Evolutionary conservation across 768 basidiomycete species (phyloP).

Genomic region (Gymnopilus dilepis): DNA sequence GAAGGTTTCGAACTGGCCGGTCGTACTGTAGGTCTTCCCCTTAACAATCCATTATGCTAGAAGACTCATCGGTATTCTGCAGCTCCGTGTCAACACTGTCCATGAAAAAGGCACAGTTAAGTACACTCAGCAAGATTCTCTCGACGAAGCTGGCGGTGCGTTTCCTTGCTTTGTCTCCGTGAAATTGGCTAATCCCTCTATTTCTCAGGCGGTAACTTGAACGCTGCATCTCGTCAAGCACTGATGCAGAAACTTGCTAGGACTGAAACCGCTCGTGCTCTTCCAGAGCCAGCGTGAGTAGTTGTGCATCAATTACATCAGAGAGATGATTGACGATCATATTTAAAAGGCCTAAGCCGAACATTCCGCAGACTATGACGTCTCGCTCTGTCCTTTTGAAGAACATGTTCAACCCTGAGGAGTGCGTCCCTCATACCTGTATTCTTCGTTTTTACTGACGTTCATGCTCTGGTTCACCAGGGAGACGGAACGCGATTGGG

Average conservation of each 20-base stretch:
- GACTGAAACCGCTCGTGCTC: constrained; percentile 68
- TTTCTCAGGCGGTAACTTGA: constrained; percentile 88
- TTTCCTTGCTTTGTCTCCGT: background rate
- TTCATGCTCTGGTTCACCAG: constrained; percentile 43
- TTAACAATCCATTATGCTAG: constrained; percentile 9
- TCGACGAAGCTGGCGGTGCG: constrained; percentile 90
- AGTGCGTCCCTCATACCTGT: constrained; percentile 56
- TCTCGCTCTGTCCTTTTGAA: constrained; percentile 89
- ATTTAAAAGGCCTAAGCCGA: constrained; percentile 67
- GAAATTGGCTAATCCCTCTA: constrained; percentile 13
- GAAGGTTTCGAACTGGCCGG: constrained; percentile 98
- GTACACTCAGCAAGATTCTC: constrained; percentile 76
- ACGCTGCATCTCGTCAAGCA: constrained; percentile 96
- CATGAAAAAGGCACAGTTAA: constrained; percentile 86
- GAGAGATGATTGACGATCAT: constrained; percentile 5
- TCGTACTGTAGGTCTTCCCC: constrained; percentile 66
- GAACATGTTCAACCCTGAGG: constrained; percentile 98
- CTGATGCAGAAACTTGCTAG: constrained; percentile 99
- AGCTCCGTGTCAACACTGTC: constrained; percentile 91
- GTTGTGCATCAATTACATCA: background rate
- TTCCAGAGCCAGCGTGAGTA: constrained; percentile 67
- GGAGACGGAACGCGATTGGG: constrained; percentile 97
- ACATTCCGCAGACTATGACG: constrained; percentile 83
- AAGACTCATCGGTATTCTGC: constrained; percentile 11
- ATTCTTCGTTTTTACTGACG: background rate